Base-by-base conservation (phyloP, 2,329 filamentous ascomycete species). In the Lachnum nothofagi region DNA sequence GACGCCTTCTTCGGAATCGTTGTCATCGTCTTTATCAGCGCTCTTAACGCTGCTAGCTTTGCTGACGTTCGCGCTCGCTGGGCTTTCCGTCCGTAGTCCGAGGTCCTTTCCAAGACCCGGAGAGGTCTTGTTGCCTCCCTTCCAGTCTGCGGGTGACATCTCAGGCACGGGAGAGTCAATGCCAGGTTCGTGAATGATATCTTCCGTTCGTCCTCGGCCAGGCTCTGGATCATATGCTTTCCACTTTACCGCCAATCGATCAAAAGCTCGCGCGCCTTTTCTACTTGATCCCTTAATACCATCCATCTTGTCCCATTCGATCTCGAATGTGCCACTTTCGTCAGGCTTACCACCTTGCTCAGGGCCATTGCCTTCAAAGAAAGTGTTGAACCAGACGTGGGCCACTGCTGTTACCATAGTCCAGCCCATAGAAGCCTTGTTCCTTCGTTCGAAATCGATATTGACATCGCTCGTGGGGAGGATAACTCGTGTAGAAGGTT, bases 351-450 rank as follows among this genome's bases (percentile, higher is more conserved):
- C 88, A 23, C 72, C 67, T 35, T 82, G 75, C 62, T 90, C 86
- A 0, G 85, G 83, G 0, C 86, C 86, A 17, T 79, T 72, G 38
- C 91, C 90, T 69, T 97, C 93, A 61, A 97, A 97, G 68, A 83
- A 97, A 1, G 83, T 75, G 63, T 98, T 98, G 74, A 96, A 95
- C 93, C 93, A 98, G 14, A 95, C 88, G 62, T 97, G 91, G 0
- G 91, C 91, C 8, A 97, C 84, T 0, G 91, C 84, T 0, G 91
- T 95, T 3, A 96, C 89, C 83, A 97, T 88, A 0, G 88, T 90
- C 58, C 88, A 79, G 1, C 89, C 86, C 60, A 86, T 87, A 4
- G 80, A 78, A 1, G 86, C 82, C 61, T 85, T 86, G 68, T 90
- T 95, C 29, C 91, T 82, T 6, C 89, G 80, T 69, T 97, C 91